These are phyloP conservation scores for Coniochaeta sp. DNA, from an alignment of 2,329 filamentous ascomycete genomes.

Conservation along the genomic window DNA sequence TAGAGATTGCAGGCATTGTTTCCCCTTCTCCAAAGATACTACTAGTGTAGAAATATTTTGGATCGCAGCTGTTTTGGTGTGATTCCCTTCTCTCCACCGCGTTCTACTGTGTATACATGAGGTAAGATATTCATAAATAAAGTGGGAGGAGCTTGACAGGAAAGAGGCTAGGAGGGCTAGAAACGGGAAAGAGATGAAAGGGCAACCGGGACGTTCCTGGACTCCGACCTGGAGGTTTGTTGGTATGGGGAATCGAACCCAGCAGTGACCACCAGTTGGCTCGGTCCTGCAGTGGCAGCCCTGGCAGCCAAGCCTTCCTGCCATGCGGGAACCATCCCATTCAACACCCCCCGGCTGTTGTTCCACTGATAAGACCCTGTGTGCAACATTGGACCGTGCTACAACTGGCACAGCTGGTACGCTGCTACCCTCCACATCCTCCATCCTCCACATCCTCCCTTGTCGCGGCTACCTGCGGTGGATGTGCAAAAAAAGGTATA, in stretches of 20 bases:
- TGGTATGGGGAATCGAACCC: neutral
- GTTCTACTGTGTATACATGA: neutral
- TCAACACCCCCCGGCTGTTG: neutral
- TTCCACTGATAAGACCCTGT: slow-evolving; percentile 4
- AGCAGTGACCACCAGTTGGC: neutral
- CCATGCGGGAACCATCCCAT: neutral
- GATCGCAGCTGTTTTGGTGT: too few relatives aligned
- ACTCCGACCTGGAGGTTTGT: neutral
- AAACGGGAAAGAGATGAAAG: too few relatives aligned
- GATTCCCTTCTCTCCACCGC: neutral
- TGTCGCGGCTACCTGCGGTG: neutral
- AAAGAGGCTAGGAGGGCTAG: too few relatives aligned
- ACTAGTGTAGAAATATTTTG: too few relatives aligned
- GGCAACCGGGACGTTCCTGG: neutral
- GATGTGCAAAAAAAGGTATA: neutral
- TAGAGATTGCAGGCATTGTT: neutral
- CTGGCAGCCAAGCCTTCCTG: neutral
- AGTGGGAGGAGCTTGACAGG: neutral
- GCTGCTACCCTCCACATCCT: neutral
- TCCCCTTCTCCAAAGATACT: too few relatives aligned
- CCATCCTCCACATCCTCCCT: slow-evolving; percentile 1
- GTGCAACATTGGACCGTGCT: neutral
- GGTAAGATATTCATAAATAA: too few relatives aligned
- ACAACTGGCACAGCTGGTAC: too few relatives aligned
- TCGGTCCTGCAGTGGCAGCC: too few relatives aligned